These are phyloP conservation scores for Mycena kentingensis DNA, from an alignment of 768 basidiomycete genomes.

Conservation along the genomic window DNA sequence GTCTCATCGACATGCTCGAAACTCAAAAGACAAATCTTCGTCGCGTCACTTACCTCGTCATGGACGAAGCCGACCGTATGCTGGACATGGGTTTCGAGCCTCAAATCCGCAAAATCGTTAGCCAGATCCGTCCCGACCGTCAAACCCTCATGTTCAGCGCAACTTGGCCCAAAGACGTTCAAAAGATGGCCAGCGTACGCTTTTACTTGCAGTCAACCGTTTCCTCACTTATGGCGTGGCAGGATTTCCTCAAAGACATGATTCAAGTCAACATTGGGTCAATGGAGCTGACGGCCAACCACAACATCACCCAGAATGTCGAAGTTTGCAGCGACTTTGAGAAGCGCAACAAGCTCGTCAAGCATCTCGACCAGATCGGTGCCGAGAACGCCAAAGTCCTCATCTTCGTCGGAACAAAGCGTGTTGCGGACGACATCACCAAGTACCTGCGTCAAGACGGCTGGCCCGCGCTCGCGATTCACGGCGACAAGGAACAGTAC, in stretches of 20 bases:
- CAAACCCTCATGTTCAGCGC: conserved; percentile 99
- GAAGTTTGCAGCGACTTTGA: conserved; percentile 98
- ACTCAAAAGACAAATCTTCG: conserved; percentile 94
- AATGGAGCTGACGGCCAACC: conserved; percentile 97
- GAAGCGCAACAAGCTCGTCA: conserved; percentile 94
- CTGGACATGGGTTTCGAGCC: conserved; percentile 99
- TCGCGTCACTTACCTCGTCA: conserved; percentile 94
- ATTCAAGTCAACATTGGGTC: conserved; percentile 99
- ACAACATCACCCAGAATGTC: conserved; percentile 94
- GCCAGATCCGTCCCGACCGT: conserved; percentile 96
- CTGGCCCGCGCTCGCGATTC: conserved; percentile 99
- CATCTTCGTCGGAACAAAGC: conserved; percentile 97
- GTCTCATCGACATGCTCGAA: conserved; percentile 99
- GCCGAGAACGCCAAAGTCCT: conserved; percentile 97
- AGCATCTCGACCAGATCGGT: conserved; percentile 95
- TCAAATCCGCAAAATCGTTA: conserved; percentile 97
- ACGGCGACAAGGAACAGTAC: conserved; percentile 98
- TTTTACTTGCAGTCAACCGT: not conserved
- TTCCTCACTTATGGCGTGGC: not conserved
- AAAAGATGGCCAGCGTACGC: conserved; percentile 88
- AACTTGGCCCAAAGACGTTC: conserved; percentile 99
- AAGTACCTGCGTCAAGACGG: conserved; percentile 97
- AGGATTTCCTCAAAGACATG: conserved; percentile 96
- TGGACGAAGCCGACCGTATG: conserved; percentile 99
- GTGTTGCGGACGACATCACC: conserved; percentile 97